Evolutionary conservation across 495 filamentous ascomycete species (phyloP).

Genomic region (Daldinia loculata): DNA sequence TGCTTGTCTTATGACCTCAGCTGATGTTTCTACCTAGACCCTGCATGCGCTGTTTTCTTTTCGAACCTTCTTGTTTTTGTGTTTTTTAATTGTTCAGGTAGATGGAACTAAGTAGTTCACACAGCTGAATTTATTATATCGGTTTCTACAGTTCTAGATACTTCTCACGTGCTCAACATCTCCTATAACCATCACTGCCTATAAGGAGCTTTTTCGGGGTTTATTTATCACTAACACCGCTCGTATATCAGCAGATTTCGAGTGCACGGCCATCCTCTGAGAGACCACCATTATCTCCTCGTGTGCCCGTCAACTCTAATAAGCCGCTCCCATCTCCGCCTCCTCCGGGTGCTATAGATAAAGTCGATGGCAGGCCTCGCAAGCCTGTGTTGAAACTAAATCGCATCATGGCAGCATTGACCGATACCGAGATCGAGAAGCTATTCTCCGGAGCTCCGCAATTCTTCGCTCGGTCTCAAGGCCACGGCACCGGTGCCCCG

Average conservation of each 20-base stretch:
- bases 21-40: conserved; percentile 38
- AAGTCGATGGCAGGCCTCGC: conserved; percentile 48
- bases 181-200: not conserved
- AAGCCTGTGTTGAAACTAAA: conserved; percentile 57
- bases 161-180: not conserved
- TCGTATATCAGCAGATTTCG: conserved; percentile 29
- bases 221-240: conserved; percentile 8
- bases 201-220: not conserved
- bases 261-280: conserved; percentile 38
- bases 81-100: not conserved
- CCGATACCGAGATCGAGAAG: conserved; percentile 68
- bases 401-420: conserved; percentile 66
- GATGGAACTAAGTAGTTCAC: not conserved
- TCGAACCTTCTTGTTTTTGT: conserved; percentile 21
- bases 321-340: conserved; percentile 63
- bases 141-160: not conserved
- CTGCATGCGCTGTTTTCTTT: conserved; percentile 43
- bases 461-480: conserved; percentile 68
- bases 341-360: conserved; percentile 54
- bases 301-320: conserved; percentile 56
- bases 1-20: conserved; percentile 41
- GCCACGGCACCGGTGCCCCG: conserved; percentile 61
- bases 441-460: conserved; percentile 82
- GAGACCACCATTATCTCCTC: conserved; percentile 48
- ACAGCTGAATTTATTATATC: not conserved